Conservation (phyloP, 1,139 yeast genomes). For the Debaryomyces sp. region DNA sequence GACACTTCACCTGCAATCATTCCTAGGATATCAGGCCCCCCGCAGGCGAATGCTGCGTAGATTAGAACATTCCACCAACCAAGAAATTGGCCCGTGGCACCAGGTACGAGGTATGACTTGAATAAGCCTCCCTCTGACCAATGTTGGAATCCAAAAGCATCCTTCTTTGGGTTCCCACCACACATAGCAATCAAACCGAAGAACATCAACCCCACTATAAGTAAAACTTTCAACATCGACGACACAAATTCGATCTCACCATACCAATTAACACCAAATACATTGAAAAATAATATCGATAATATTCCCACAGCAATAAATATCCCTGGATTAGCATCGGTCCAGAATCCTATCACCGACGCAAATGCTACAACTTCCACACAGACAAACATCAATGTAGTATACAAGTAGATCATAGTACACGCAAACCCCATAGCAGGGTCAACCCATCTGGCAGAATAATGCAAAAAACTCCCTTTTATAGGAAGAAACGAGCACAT, state of each 20-base stretch:
- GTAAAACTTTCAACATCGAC: slow-evolving; percentile 40
- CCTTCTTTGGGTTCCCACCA: slow-evolving; percentile 31
- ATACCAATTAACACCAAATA: slow-evolving; percentile 41
- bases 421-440: slow-evolving; percentile 46
- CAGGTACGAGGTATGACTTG: slow-evolving; percentile 38
- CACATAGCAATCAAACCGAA: slow-evolving; percentile 43
- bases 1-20: slow-evolving; percentile 43
- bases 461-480: slow-evolving; percentile 41
- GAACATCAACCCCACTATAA: slow-evolving; percentile 43
- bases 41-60: slow-evolving; percentile 48
- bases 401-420: slow-evolving; percentile 38
- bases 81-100: slow-evolving; percentile 45
- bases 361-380: slow-evolving; percentile 42
- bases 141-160: slow-evolving; percentile 35
- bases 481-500: slow-evolving; percentile 45
- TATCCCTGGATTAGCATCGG: slow-evolving; percentile 40
- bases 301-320: slow-evolving; percentile 37
- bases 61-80: slow-evolving; percentile 47
- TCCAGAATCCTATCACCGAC: slow-evolving; percentile 40
- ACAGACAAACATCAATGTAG: slow-evolving; percentile 41
- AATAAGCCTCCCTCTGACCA: slow-evolving; percentile 54
- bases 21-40: slow-evolving; percentile 44
- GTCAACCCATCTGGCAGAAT: slow-evolving; percentile 40
- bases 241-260: slow-evolving; percentile 44
- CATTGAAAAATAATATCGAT: slow-evolving; percentile 31